These are phyloP conservation scores for Discostella stelligeroides DNA, from an alignment of 108 stramenopile species.

Conservation along the genomic window DNA sequence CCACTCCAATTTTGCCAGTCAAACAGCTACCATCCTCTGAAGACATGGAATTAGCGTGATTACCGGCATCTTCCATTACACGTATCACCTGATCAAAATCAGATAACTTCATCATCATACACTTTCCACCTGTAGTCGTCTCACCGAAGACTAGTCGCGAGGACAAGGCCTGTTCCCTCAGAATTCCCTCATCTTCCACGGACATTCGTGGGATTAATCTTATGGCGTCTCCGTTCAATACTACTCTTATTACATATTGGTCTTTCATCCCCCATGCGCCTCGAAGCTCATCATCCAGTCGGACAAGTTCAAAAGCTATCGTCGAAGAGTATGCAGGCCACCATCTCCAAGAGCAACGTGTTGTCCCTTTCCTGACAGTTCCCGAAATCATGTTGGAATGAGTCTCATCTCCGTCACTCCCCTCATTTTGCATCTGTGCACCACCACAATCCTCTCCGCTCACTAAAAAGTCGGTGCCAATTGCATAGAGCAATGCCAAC, in stretches of 20 bases:
- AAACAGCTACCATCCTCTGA: not conserved
- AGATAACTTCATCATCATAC: constrained; percentile 37
- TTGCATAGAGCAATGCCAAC: constrained; percentile 68
- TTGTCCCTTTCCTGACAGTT: constrained; percentile 2
- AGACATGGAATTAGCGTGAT: constrained; percentile 5
- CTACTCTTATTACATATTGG: constrained; percentile 38
- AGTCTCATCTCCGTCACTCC: constrained; percentile 14
- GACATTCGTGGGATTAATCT: constrained; percentile 40
- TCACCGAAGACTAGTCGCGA: constrained; percentile 36
- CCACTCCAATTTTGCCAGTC: constrained; percentile 29
- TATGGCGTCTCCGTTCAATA: constrained; percentile 49
- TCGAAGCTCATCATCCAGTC: constrained; percentile 23
- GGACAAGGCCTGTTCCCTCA: constrained; percentile 31
- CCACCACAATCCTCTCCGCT: constrained; percentile 50
- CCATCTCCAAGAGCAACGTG: constrained; percentile 40
- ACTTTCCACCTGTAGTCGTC: constrained; percentile 11
- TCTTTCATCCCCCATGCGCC: constrained; percentile 18
- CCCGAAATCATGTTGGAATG: constrained; percentile 19
- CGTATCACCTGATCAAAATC: constrained; percentile 44
- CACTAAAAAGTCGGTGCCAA: constrained; percentile 71
- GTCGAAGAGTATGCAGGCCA: constrained; percentile 54
- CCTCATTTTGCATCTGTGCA: constrained; percentile 25
- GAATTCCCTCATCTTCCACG: constrained; percentile 37
- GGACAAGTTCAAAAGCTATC: constrained; percentile 51
- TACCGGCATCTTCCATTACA: constrained; percentile 34